phyloP scores from a whole-genome alignment of 129 eudicot species.

The Smallanthus sonchifolius region DNA sequence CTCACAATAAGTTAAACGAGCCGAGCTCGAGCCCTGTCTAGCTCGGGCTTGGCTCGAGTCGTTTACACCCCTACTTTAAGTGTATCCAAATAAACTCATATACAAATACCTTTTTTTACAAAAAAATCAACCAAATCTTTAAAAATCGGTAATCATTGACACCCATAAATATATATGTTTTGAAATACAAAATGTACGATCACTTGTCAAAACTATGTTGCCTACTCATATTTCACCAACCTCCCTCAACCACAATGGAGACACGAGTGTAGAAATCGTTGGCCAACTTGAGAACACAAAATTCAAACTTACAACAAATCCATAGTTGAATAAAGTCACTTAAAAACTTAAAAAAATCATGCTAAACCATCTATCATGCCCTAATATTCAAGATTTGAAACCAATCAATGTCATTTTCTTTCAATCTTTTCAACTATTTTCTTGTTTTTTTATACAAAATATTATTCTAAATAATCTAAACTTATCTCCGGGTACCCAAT shows the following conservation, averaged over 20 bases:
- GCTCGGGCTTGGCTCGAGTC: too few species aligned
- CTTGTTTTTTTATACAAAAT: background rate
- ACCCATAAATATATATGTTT: background rate
- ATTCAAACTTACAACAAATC: slow-evolving; percentile 32
- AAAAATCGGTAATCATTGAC: too few species aligned
- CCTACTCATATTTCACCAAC: slow-evolving; percentile 16
- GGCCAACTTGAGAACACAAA: slow-evolving; percentile 27
- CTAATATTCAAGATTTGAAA: slow-evolving; percentile 14
- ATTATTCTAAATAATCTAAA: background rate
- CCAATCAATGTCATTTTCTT: slow-evolving; percentile 33
- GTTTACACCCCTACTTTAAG: too few species aligned
- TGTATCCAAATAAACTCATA: too few species aligned
- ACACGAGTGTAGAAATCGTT: slow-evolving; percentile 24
- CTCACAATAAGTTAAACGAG: too few species aligned
- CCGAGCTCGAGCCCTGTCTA: too few species aligned
- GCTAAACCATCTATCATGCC: slow-evolving; percentile 29
- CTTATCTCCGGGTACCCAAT: slow-evolving; percentile 1
- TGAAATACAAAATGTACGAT: background rate
- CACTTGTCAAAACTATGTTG: background rate
- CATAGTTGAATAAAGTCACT: slow-evolving; percentile 28
- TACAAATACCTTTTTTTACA: too few species aligned
- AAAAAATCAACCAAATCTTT: too few species aligned
- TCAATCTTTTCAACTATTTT: slow-evolving; percentile 13
- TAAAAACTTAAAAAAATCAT: slow-evolving; percentile 2
- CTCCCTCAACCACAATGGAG: slow-evolving; percentile 11